Percentiles rank a stretch among this genome's conserved stretches.
phyloP scores from a whole-genome alignment of 1,139 yeast genomes.

The Candida glucosophila region DNA sequence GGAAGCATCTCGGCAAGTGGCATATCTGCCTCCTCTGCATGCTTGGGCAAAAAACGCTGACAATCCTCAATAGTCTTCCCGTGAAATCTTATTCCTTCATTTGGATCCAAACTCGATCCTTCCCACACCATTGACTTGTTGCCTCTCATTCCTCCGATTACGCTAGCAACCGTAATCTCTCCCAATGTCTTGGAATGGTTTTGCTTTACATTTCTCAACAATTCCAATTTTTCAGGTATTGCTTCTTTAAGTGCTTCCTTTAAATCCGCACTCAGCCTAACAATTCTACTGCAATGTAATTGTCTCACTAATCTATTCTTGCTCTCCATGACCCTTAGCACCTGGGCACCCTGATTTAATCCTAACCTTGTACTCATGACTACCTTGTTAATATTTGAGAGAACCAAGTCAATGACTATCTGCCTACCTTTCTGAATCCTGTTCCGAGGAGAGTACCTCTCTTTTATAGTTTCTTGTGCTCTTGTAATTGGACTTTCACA shows the following conservation, averaged over 20 bases:
- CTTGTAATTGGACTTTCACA: too few species aligned
- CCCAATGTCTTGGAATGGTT: constrained; percentile 20
- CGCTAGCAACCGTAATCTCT: constrained; percentile 32
- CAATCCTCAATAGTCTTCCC: constrained; percentile 46
- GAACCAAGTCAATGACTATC: too few species aligned
- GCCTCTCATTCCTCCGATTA: constrained; percentile 52
- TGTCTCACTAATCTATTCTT: too few species aligned
- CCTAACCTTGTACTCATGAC: too few species aligned
- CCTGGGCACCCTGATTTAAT: too few species aligned
- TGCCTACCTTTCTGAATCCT: too few species aligned
- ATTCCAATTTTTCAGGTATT: constrained; percentile 33
- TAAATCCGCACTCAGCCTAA: constrained; percentile 14
- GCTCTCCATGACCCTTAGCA: too few species aligned
- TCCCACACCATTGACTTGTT: constrained; percentile 45
- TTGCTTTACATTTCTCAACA: constrained; percentile 26
- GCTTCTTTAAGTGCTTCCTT: constrained; percentile 27
- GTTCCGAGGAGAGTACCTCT: too few species aligned
- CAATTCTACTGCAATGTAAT: too few species aligned
- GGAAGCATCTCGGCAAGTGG: constrained; percentile 46
- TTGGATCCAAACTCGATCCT: constrained; percentile 43
- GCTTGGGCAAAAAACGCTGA: constrained; percentile 34
- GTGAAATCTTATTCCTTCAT: constrained; percentile 47
- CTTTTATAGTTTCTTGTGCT: too few species aligned
- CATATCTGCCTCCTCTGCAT: constrained; percentile 17
- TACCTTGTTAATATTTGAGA: too few species aligned